phyloP scores from a whole-genome alignment of 306 rosid genomes.

The Rosa lucieae region DNA sequence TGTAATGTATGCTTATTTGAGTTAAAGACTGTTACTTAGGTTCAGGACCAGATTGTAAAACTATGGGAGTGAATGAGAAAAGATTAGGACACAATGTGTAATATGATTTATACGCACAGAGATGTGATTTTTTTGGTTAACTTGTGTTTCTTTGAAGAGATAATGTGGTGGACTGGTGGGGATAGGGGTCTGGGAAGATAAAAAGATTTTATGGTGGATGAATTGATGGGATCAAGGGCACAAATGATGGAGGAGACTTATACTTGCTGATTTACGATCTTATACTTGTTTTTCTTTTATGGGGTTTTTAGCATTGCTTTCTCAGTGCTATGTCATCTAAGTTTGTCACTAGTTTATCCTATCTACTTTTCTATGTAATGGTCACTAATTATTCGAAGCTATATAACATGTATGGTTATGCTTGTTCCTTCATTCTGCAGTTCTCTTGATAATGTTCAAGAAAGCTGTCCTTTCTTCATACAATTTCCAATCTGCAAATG shows the following conservation, averaged over 20 bases:
- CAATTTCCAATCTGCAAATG: slow-evolving; percentile 54
- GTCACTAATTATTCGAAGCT: neutral
- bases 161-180: slow-evolving; percentile 21
- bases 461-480: slow-evolving; percentile 74
- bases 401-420: slow-evolving; percentile 17
- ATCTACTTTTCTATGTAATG: neutral
- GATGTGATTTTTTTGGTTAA: no score
- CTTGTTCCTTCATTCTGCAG: slow-evolving; percentile 34
- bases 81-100: neutral
- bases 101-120: neutral
- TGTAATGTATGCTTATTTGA: slow-evolving; percentile 1
- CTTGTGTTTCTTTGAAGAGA: slow-evolving; percentile 22
- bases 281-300: neutral
- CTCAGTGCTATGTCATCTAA: neutral
- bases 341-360: slow-evolving; percentile 2
- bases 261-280: neutral
- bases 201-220: slow-evolving; percentile 29
- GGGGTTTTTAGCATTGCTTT: slow-evolving; percentile 3
- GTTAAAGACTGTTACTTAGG: neutral
- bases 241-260: slow-evolving; percentile 19
- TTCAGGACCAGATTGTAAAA: neutral
- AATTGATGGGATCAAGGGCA: slow-evolving; percentile 3
- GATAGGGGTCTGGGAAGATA: slow-evolving; percentile 8
- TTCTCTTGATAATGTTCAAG: slow-evolving; percentile 74
- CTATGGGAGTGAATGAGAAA: neutral